Base-by-base conservation (phyloP, 805 yeast genomes). In the Pichia manshurica region DNA sequence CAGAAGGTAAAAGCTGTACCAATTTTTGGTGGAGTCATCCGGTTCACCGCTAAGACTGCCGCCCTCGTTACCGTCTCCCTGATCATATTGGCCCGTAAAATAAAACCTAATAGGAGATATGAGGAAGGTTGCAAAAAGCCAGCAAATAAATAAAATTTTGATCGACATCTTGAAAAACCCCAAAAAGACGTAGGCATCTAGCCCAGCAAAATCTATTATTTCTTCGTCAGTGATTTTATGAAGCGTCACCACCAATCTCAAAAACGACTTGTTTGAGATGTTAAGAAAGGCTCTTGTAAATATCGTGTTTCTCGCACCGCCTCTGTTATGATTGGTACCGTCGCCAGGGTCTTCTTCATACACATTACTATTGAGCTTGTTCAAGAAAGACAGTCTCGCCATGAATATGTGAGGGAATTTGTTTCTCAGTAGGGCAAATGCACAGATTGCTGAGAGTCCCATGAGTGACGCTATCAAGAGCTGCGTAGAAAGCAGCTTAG, bases 101-200 rank as follows among this genome's bases (percentile, higher is more conserved):
- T 82, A 81, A 66, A 82, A 84, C 46, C 97, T 65, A 4, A 93
- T 74, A 0, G 99, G 98, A 0, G 95, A 84, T 19, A 91, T 84
- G 3, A 91, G 73, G 5, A 79, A 68, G 9, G 85, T 68, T 1
- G 96, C 89, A 57, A 87, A 78, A 2, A 86, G 49, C 41, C 87
- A 75, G 59, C 89, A 82, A 1, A 77, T 66, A 2, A 78, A 65
- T 21, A 91, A 65, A 8, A 87, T 69, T 61, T 79, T 79, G 42
- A 90, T 86, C 51, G 93, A 78, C 86, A 89, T 87, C 51, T 86
- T 83, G 75, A 93, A 93, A 62, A 91, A 90, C 3, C 89, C 89
- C 29, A 91, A 67, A 59, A 87, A 91, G 42, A 93, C 98, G 66
- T 78, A 89, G 0, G 97, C 97, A 67, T 91, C 99, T 39, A 91